Conservation (phyloP, 2,329 filamentous ascomycete genomes). For the Colletotrichum plurivorum region DNA sequence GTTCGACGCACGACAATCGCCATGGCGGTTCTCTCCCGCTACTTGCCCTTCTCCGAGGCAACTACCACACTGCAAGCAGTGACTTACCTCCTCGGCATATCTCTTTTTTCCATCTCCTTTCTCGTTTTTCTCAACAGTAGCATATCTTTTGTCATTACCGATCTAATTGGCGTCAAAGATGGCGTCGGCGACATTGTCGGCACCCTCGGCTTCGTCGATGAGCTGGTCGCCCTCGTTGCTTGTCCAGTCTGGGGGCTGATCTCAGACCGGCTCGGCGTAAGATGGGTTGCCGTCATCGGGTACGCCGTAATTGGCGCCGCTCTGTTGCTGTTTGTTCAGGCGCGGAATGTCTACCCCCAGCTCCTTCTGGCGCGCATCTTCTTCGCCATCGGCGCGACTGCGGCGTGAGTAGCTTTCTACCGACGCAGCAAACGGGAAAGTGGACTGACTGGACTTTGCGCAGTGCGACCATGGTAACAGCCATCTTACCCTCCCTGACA, state of each 20-base stretch:
- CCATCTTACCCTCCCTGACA: constrained; percentile 83
- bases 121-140: constrained; percentile 91
- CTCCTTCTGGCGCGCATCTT: constrained; percentile 86
- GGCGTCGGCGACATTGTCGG: constrained; percentile 86
- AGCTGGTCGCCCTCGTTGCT: constrained; percentile 84
- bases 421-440: background rate
- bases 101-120: constrained; percentile 89
- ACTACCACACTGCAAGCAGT: constrained; percentile 74
- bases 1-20: constrained; percentile 13
- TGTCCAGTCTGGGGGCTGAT: constrained; percentile 85
- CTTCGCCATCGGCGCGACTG: constrained; percentile 94
- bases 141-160: constrained; percentile 87
- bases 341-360: constrained; percentile 88
- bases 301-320: constrained; percentile 86
- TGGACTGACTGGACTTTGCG: constrained; percentile 2
- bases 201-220: constrained; percentile 87
- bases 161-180: constrained; percentile 81
- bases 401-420: constrained; percentile 69
- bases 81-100: constrained; percentile 85
- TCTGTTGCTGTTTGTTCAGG: constrained; percentile 86
- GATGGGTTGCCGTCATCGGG: constrained; percentile 80
- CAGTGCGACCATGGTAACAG: constrained; percentile 94
- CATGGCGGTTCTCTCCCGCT: constrained; percentile 54
- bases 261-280: constrained; percentile 82
- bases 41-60: constrained; percentile 71